These are phyloP conservation scores for Panaeolus cyanescens DNA, from an alignment of 768 basidiomycete genomes.

Conservation along the genomic window DNA sequence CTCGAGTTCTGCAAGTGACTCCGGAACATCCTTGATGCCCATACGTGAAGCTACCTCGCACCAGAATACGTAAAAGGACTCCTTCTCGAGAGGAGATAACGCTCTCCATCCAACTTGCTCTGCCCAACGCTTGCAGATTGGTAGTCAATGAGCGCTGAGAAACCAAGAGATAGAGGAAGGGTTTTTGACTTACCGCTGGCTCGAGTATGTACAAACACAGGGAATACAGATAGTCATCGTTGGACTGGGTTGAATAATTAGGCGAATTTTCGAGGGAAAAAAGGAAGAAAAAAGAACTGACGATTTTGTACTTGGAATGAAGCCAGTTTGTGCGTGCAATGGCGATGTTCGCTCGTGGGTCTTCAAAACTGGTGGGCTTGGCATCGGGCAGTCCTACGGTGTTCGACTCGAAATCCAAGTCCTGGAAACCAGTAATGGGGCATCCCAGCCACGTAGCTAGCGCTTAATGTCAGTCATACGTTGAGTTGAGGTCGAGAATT, in stretches of 20 bases:
- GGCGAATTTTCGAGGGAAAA: not conserved
- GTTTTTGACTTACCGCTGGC: conserved; percentile 13
- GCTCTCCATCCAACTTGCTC: conserved; percentile 44
- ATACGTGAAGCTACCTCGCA: conserved; percentile 46
- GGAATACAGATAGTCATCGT: conserved; percentile 34
- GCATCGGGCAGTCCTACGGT: conserved; percentile 12
- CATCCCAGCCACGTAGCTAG: conserved; percentile 33
- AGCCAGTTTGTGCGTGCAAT: conserved; percentile 43
- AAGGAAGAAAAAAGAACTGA: conserved; percentile 19
- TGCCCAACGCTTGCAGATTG: conserved; percentile 37
- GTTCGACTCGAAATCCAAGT: conserved; percentile 12
- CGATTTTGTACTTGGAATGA: conserved; percentile 44
- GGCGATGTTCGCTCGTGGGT: conserved; percentile 42
- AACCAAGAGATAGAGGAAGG: not conserved
- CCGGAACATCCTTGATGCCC: conserved; percentile 49
- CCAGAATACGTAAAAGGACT: conserved; percentile 48
- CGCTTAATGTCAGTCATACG: no score
- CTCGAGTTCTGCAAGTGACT: conserved; percentile 34
- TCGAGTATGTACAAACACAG: conserved; percentile 31
- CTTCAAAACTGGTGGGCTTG: conserved; percentile 29
- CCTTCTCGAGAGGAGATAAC: conserved; percentile 43
- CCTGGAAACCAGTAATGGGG: conserved; percentile 29
- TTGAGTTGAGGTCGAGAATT: no score
- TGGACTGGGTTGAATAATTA: conserved; percentile 19
- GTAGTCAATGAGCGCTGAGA: not conserved